Evolutionary conservation across 129 eudicot species (phyloP), one percentile per base, ranked within the genome.

Genomic region (Saussurea involucrata): DNA sequence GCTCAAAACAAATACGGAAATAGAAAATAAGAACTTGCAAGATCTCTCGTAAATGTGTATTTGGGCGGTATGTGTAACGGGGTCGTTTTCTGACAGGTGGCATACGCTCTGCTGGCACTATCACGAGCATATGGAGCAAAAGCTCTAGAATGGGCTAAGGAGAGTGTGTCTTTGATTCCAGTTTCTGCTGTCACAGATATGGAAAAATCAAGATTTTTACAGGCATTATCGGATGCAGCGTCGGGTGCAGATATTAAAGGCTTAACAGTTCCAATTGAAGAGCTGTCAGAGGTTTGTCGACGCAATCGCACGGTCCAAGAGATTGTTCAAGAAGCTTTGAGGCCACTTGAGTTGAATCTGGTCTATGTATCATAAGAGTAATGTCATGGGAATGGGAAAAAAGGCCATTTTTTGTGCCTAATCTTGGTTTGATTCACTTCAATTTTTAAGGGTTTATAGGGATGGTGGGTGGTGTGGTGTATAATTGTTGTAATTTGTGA

Each of bases 231-330:
- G 0, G 89, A 92, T 37, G 97, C 96, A 31, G 88, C 95, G 32
- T 90, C 96, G 0, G 97, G 96, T 69, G 91, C 79, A 55, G 85
- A 88, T 73, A 74, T 88, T 12, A 92, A 90, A 61, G 82, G 80
- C 4, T 78, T 92, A 31, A 88, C 86, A 57, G 76, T 81, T 72
- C 97, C 99, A 17, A 86, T 95, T 32, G 99, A 95, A 81, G 99
- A 95, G 84, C 84, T 95, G 69, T 88, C 97, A 8, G 99, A 95
- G 85, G 97, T 95, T 75, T 95, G 99, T 73, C 83, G 99, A n/a
- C 97, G 99, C 18, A 95, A 95, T 74, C 85, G 99, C 60, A 88
- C 97, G 3, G 99, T 95, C 57, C 99, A 90, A 73, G 99, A 95
- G 83, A 95, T 95, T n/a, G 99, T 95, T 86, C 99, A 90, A 84